Conservation (phyloP, 2,329 filamentous ascomycete genomes). For the Didymella pomorum region DNA sequence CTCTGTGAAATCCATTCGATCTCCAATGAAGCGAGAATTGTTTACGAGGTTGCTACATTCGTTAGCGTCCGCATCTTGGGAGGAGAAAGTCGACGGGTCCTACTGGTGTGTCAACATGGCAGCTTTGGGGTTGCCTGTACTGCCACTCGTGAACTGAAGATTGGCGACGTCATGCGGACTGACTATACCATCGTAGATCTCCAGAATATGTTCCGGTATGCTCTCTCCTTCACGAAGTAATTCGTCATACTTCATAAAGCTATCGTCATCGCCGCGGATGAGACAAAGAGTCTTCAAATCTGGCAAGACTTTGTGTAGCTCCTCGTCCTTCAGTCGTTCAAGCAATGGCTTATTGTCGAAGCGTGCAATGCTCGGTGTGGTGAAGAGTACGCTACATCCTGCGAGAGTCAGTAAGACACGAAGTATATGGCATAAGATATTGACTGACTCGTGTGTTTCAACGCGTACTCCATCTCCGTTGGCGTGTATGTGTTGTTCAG, state of each 20-base stretch:
- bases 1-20: constrained; percentile 72
- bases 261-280: constrained; percentile 47
- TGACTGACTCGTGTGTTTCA: constrained; percentile 71
- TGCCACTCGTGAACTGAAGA: constrained; percentile 51
- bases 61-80: background rate
- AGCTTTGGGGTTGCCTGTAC: constrained; percentile 50
- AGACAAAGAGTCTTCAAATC: constrained; percentile 44
- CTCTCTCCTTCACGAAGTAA: constrained; percentile 55
- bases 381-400: constrained; percentile 78
- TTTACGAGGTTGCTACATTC: constrained; percentile 48
- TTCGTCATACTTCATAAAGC: constrained; percentile 67
- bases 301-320: constrained; percentile 31
- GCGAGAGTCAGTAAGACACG: constrained; percentile 3
- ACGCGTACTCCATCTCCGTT: constrained; percentile 73
- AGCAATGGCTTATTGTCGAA: constrained; percentile 70
- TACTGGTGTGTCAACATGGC: constrained; percentile 52
- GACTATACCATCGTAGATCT: constrained; percentile 48
- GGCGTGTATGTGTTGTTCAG: constrained; percentile 84
- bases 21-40: constrained; percentile 61
- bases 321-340: constrained; percentile 33
- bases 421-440: background rate
- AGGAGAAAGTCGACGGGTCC: background rate
- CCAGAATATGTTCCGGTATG: constrained; percentile 46
- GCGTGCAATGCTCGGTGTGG: constrained; percentile 72
- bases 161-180: constrained; percentile 48